A percentile compares a stretch with the other conserved stretches of the same genome.
Conservation (phyloP, 2,329 filamentous ascomycete species). For the Delphinella strobiligena region DNA sequence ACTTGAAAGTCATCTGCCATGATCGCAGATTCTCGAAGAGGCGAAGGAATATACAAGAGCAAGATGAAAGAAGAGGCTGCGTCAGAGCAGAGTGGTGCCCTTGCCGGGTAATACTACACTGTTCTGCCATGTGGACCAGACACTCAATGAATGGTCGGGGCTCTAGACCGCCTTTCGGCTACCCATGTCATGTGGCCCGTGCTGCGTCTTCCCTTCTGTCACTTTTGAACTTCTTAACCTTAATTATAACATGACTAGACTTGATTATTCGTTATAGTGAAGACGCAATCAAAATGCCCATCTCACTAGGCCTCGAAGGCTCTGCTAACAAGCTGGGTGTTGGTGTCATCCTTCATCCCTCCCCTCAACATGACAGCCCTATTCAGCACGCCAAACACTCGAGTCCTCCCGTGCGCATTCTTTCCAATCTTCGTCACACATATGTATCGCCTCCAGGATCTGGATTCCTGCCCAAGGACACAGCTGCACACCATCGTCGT, state of each 20-base stretch:
- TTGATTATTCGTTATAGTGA: no score
- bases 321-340: conserved; percentile 97
- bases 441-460: conserved; percentile 85
- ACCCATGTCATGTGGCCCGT: background rate
- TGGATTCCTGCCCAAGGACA: conserved; percentile 94
- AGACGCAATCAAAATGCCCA: conserved; percentile 27
- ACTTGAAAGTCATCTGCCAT: background rate
- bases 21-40: background rate
- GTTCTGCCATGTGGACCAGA: background rate
- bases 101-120: background rate
- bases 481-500: conserved; percentile 77
- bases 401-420: conserved; percentile 48
- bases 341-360: conserved; percentile 73
- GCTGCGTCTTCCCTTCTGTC: no score
- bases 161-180: background rate
- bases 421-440: conserved; percentile 90
- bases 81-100: background rate
- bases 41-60: background rate
- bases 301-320: conserved; percentile 70
- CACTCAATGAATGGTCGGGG: no score
- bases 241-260: no score
- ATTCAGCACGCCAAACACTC: conserved; percentile 11
- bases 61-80: background rate
- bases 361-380: conserved; percentile 24
- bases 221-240: background rate